phyloP scores from a whole-genome alignment of 2,329 filamentous ascomycete species.

The Hymenoscyphus linearis region DNA sequence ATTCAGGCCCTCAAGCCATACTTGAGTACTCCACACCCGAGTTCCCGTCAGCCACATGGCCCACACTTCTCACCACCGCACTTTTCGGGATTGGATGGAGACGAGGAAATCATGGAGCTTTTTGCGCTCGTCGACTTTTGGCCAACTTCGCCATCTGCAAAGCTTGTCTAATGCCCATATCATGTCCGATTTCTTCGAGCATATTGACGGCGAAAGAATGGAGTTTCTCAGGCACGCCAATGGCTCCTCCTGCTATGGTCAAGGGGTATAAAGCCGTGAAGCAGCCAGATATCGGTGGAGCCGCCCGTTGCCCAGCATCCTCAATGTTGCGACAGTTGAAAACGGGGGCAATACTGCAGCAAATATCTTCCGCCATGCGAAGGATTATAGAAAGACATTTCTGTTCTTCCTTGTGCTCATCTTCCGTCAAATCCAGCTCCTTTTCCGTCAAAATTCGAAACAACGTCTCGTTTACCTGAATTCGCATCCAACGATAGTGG shows the following conservation, averaged over 20 bases:
- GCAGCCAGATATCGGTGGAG: conserved; percentile 15
- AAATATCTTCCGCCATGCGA: conserved; percentile 22
- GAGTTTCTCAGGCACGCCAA: conserved; percentile 20
- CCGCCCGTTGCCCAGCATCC: neutral
- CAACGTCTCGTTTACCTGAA: conserved; percentile 23
- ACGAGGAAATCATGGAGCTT: neutral
- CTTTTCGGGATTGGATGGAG: no score
- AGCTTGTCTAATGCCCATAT: conserved; percentile 20
- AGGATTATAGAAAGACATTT: conserved; percentile 16
- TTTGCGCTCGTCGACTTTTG: conserved; percentile 4
- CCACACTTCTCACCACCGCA: no score
- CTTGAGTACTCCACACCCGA: no score
- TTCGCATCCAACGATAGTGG: conserved; percentile 23
- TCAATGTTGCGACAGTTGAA: conserved; percentile 8
- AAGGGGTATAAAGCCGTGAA: conserved; percentile 23
- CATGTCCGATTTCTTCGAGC: conserved; percentile 21
- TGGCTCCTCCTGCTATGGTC: conserved; percentile 18
- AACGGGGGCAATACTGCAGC: conserved; percentile 18
- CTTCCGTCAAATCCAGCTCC: conserved; percentile 1
- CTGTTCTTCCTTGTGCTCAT: conserved; percentile 11
- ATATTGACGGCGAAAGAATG: conserved; percentile 18
- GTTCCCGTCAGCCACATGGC: no score
- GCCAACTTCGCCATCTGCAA: conserved; percentile 11
- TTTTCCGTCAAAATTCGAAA: neutral
- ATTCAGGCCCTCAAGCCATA: no score